A percentile compares a stretch with the other conserved stretches of the same genome.
phyloP scores from a whole-genome alignment of 2,329 filamentous ascomycete genomes.

The Cladosporium sp. region DNA sequence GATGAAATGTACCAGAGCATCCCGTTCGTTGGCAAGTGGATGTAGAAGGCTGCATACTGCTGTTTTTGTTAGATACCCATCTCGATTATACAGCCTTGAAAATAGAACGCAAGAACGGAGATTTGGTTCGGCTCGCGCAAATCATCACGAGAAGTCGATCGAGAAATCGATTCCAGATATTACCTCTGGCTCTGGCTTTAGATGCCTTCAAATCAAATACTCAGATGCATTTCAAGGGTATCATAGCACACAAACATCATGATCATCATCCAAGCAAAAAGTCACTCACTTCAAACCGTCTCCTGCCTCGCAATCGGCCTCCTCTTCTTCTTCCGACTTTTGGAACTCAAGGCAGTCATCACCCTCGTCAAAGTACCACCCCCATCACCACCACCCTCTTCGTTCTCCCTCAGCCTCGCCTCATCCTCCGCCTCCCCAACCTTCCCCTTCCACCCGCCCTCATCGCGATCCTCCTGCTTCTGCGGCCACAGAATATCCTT shows the following conservation, averaged over 20 bases:
- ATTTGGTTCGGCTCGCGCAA: no score
- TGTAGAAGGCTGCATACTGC: not conserved
- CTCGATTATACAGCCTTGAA: not conserved
- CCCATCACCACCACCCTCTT: not conserved
- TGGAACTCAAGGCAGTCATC: slow-evolving; percentile 1
- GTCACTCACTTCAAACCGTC: not conserved
- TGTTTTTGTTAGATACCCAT: slow-evolving; percentile 9
- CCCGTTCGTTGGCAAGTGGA: slow-evolving; percentile 50
- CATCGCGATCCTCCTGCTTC: slow-evolving; percentile 59
- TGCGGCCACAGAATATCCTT: slow-evolving; percentile 71
- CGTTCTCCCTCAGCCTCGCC: not conserved
- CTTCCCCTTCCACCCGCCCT: slow-evolving; percentile 47
- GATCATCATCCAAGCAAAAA: not conserved
- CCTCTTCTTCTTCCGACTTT: slow-evolving; percentile 3
- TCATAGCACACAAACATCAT: not conserved
- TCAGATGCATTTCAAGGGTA: no score
- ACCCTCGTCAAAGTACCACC: not conserved
- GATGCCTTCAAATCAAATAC: no score
- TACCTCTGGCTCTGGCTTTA: no score
- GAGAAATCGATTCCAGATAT: no score
- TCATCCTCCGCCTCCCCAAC: not conserved
- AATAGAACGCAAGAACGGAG: not conserved
- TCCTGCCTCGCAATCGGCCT: no score
- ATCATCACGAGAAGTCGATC: no score
- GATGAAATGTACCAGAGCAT: slow-evolving; percentile 64